These are phyloP conservation scores for Discostella pseudostelligera DNA, from an alignment of 108 stramenopile genomes.

Conservation along the genomic window DNA sequence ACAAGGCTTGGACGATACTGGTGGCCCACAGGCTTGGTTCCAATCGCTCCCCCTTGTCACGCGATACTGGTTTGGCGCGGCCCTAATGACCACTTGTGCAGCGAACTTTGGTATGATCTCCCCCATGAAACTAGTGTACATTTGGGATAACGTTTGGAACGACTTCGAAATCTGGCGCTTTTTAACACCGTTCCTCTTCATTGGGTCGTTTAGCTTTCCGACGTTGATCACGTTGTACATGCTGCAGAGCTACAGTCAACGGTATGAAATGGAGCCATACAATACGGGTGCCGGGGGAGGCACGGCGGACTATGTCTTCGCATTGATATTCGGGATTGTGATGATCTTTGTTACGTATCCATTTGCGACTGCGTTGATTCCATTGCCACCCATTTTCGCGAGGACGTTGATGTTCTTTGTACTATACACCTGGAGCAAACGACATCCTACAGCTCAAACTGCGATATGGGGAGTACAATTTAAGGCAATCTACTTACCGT, in stretches of 20 bases:
- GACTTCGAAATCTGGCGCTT: constrained; percentile 80
- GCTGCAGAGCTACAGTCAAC: constrained; percentile 62
- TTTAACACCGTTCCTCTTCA: constrained; percentile 73
- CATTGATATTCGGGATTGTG: constrained; percentile 59
- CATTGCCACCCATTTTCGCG: constrained; percentile 58
- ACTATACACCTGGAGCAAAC: constrained; percentile 84
- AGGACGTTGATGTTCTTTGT: constrained; percentile 77
- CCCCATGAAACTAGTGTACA: constrained; percentile 54
- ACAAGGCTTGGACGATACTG: constrained; percentile 38
- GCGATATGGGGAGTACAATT: constrained; percentile 89
- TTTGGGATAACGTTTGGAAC: constrained; percentile 53
- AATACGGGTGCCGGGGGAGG: constrained; percentile 86
- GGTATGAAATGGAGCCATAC: constrained; percentile 82
- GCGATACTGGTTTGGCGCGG: constrained; percentile 77
- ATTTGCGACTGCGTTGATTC: constrained; percentile 40
- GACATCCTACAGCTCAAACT: constrained; percentile 71
- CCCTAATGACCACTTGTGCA: constrained; percentile 59
- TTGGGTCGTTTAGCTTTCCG: constrained; percentile 67
- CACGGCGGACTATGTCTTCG: constrained; percentile 66
- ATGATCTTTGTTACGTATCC: constrained; percentile 66
- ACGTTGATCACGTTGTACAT: constrained; percentile 75
- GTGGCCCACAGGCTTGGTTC: constrained; percentile 70
- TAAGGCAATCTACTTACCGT: constrained; percentile 80
- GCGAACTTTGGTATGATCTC: constrained; percentile 72
- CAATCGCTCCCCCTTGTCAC: constrained; percentile 79